phyloP scores from a whole-genome alignment of 2,329 filamentous ascomycete genomes.

The Zarea fungicola region DNA sequence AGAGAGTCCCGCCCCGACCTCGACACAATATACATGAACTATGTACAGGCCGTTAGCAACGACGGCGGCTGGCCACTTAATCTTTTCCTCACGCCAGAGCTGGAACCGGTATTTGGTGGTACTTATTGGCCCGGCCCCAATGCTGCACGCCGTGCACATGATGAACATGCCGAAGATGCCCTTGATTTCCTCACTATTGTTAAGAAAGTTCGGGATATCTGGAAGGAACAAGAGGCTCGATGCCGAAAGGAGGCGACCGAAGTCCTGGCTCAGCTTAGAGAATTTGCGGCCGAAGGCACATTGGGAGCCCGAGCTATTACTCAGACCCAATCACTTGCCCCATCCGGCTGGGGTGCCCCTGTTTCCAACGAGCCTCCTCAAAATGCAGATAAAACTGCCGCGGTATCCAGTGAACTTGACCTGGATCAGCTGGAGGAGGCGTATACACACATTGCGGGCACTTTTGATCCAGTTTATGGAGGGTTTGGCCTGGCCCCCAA shows the following conservation, averaged over 20 bases:
- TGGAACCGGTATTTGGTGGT: constrained; percentile 91
- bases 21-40: constrained; percentile 97
- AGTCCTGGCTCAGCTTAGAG: constrained; percentile 72
- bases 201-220: constrained; percentile 67
- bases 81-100: constrained; percentile 88
- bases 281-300: constrained; percentile 86
- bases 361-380: constrained; percentile 22
- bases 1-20: constrained; percentile 91
- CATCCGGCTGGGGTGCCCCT: constrained; percentile 26
- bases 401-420: constrained; percentile 66
- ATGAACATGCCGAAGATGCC: constrained; percentile 48
- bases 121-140: constrained; percentile 91
- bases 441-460: constrained; percentile 69
- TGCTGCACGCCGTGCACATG: constrained; percentile 35
- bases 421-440: constrained; percentile 90
- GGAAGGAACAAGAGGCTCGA: constrained; percentile 77
- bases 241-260: constrained; percentile 80
- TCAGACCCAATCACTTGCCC: constrained; percentile 24
- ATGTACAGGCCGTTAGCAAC: constrained; percentile 87
- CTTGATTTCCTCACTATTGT: constrained; percentile 81
- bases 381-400: constrained; percentile 19
- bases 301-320: constrained; percentile 42
- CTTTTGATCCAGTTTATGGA: constrained; percentile 73
- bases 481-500: constrained; percentile 83
- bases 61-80: constrained; percentile 93